Conservation (phyloP, 371 early-diverging fungal species). For the Syncephalastrum racemosum region DNA sequence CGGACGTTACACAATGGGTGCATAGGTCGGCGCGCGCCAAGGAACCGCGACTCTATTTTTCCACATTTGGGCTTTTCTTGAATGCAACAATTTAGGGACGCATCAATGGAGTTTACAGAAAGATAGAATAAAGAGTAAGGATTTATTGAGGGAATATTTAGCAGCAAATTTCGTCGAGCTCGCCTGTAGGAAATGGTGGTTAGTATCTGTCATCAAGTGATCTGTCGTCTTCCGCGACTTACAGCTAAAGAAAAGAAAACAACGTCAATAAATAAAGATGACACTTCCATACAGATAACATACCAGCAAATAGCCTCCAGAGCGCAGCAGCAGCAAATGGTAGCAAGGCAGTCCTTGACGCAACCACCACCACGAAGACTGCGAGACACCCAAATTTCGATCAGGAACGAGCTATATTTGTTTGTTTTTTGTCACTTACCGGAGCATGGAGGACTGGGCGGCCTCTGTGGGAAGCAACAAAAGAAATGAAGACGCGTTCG, state of each 20-base stretch:
- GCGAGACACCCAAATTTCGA: not conserved
- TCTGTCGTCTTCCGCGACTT: not conserved
- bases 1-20: too few relatives aligned
- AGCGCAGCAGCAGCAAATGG: slow-evolving; percentile 40
- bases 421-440: slow-evolving; percentile 9
- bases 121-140: too few relatives aligned
- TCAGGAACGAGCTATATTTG: not conserved
- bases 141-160: slow-evolving; percentile 8
- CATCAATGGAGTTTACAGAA: too few relatives aligned
- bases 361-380: slow-evolving; percentile 43
- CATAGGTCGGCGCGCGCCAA: too few relatives aligned
- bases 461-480: not conserved
- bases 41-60: too few relatives aligned
- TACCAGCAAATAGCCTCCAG: slow-evolving; percentile 29
- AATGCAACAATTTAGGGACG: too few relatives aligned
- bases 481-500: not conserved
- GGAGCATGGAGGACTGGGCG: slow-evolving; percentile 15
- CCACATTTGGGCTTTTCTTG: too few relatives aligned
- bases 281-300: slow-evolving; percentile 14
- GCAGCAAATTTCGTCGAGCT: slow-evolving; percentile 28
- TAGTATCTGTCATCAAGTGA: too few relatives aligned
- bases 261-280: not conserved
- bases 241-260: not conserved
- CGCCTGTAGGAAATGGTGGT: slow-evolving; percentile 11
- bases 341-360: slow-evolving; percentile 35